Evolutionary conservation across 257 asterid genomes (phyloP).

Genomic region (Lycium barbarum): DNA sequence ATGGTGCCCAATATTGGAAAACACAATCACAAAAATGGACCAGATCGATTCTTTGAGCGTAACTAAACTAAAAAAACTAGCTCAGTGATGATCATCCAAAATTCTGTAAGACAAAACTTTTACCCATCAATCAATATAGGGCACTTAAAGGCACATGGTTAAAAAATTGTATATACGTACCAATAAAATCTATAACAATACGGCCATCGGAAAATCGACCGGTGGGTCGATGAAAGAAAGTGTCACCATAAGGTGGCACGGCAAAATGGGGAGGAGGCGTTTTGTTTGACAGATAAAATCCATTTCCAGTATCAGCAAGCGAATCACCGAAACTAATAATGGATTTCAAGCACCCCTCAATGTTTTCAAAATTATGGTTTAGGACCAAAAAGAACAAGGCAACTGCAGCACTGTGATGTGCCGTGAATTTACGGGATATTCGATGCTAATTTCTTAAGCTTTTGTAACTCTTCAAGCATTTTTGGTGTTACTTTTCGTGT

Average conservation of each 20-base stretch:
- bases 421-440: too few species aligned
- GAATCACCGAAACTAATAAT: slow-evolving; percentile 75
- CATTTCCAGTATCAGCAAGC: slow-evolving; percentile 62
- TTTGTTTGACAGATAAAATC: slow-evolving; percentile 29
- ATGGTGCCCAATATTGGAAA: too few species aligned
- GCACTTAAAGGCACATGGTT: not conserved
- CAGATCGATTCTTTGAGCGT: too few species aligned
- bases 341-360: slow-evolving; percentile 45
- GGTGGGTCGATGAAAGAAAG: slow-evolving; percentile 61
- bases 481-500: too few species aligned
- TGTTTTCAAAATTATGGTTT: not conserved
- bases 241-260: slow-evolving; percentile 56
- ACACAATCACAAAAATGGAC: too few species aligned
- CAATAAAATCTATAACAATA: slow-evolving; percentile 65
- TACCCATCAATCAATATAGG: too few species aligned
- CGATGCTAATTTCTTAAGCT: too few species aligned
- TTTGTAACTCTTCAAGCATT: too few species aligned
- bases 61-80: too few species aligned
- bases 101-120: too few species aligned
- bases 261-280: slow-evolving; percentile 18
- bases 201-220: slow-evolving; percentile 68
- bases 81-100: too few species aligned
- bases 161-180: slow-evolving; percentile 31
- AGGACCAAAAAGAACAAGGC: not conserved
- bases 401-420: not conserved